Evolutionary conservation across 208 protist genomes (phyloP), one percentile per base, ranked within the genome.

Genomic region (Phytomonas francai): DNA sequence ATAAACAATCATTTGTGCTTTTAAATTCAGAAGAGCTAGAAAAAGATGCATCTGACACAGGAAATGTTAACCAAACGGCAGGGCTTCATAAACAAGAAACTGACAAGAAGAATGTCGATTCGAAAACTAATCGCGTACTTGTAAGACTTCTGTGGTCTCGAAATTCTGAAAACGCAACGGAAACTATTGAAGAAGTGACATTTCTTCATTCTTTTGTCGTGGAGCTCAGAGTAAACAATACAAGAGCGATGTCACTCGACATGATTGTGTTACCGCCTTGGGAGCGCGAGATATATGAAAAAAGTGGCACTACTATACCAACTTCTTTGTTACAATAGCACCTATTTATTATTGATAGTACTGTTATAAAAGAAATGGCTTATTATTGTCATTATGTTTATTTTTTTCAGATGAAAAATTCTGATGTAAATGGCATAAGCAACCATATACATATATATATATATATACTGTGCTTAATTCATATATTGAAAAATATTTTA

Each of bases 191-290:
- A 45, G 39, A 45, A 14, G 39, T 45, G 11, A 11, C 4, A 7
- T 22, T 22, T 7, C 39, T 45, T 1, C 60, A 51, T 3, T 66
- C 70, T 19, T 27, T 91, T 22, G 79, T 84, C 3, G 89, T 74
- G 2, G 66, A 81, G 30, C 67, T 94, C 34, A 61, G 78, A 12
- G 76, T 79, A 39, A 69, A 57, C 27, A 27, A 54, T 45, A 59
- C 79, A 33, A 71, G 73, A 22, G 84, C 78, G 1, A 73, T 85
- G 30, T 72, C 72, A 28, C 56, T 90, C 54, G 63, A 70, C 51
- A 80, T 92, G 74, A 75, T 88, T 30, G 11, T 94, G 30, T 63
- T 89, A 36, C 82, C 86, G 28, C 89, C 89, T 34, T 92, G 84
- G 85, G 70, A 79, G 58, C 74, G 89, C 4, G 60, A 76, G 59